Evolutionary conservation across 495 filamentous ascomycete genomes (phyloP), one percentile per base, ranked within the genome.

Genomic region (Tuber microsphaerosporum): DNA sequence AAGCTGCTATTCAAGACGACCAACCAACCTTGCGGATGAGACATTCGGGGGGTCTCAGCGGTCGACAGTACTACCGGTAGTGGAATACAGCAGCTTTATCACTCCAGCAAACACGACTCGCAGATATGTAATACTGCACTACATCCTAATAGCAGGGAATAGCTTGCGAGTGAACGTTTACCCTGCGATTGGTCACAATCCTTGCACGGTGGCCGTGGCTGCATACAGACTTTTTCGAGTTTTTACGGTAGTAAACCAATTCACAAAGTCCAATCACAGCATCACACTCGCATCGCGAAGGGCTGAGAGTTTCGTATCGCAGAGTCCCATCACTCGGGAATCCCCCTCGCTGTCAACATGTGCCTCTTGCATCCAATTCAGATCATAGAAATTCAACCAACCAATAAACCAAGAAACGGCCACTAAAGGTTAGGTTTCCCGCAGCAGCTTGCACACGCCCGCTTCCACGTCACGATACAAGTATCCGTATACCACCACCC

Each of bases 371-470:
- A 34, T 34, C 22, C 48, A 56, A 26, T 3, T 41, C 39, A 41
- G 39, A 19, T 19, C 45, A 5, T 7, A 46, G 45, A 6, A 46
- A 46, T 5, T 20, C 45, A 46, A 46, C 45, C 45, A 51, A 56
- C n/a, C 12, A 12, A 46, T 46, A 1, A 46, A 19, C 16, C 45
- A 46, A 31, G 56, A 31, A 65, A 34, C 56, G 56, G 56, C 26
- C 56, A 16, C 56, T 65, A 65, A 65, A 65, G 56, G 56, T 65
- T 65, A 65, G 56, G 56, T 65, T 65, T 65, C 26, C 26, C 56
- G 12, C 22, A 16, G 42, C 9, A 5, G 10, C 6, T 31, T 12
- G 14, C 12, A 31, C n/a, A n/a, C 26, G n/a, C 8, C n/a, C n/a
- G 10, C 51, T 1, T 73, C 31, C 61, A 56, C 45, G 8, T 39